Evolutionary conservation across 2,329 filamentous ascomycete species (phyloP).

Genomic region (Phyllachora maydis): DNA sequence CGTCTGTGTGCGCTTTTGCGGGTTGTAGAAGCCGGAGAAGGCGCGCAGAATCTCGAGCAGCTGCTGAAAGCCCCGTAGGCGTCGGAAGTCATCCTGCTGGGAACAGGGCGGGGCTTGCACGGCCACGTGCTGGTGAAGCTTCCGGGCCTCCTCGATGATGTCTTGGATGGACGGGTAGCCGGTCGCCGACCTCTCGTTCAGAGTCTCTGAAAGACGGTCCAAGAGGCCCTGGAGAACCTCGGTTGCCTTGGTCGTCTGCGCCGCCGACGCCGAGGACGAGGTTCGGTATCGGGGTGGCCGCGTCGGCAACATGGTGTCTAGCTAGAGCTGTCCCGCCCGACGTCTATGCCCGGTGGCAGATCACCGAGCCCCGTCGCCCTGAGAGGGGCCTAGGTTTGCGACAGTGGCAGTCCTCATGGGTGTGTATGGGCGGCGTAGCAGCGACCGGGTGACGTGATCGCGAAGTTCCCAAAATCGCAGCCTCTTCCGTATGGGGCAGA

Average conservation of each 20-base stretch:
- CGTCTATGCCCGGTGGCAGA: too few relatives aligned
- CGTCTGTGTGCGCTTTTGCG: slow-evolving; percentile 33
- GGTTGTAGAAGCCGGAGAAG: slow-evolving; percentile 59
- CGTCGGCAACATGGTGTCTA: slow-evolving; percentile 27
- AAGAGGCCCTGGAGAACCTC: slow-evolving; percentile 36
- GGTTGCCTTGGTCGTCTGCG: slow-evolving; percentile 36
- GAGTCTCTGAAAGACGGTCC: slow-evolving; percentile 18
- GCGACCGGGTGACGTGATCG: too few relatives aligned
- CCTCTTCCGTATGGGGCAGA: too few relatives aligned
- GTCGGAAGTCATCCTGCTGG: slow-evolving; percentile 64
- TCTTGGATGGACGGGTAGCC: slow-evolving; percentile 26
- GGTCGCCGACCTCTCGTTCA: slow-evolving; percentile 11
- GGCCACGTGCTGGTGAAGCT: slow-evolving; percentile 42
- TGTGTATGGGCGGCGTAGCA: too few relatives aligned
- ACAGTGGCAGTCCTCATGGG: too few relatives aligned
- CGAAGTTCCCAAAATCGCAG: too few relatives aligned
- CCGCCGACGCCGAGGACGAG: slow-evolving; percentile 38
- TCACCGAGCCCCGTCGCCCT: too few relatives aligned
- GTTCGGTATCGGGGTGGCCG: slow-evolving; percentile 38
- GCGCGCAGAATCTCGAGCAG: slow-evolving; percentile 48
- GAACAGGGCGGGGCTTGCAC: slow-evolving; percentile 22
- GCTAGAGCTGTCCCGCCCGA: too few relatives aligned
- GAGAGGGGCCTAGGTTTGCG: too few relatives aligned
- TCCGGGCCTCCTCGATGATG: slow-evolving; percentile 35
- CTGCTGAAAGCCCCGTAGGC: slow-evolving; percentile 57